These are phyloP conservation scores for Brassica rapa DNA, from an alignment of 345 rosid genomes.

Conservation along the genomic window DNA sequence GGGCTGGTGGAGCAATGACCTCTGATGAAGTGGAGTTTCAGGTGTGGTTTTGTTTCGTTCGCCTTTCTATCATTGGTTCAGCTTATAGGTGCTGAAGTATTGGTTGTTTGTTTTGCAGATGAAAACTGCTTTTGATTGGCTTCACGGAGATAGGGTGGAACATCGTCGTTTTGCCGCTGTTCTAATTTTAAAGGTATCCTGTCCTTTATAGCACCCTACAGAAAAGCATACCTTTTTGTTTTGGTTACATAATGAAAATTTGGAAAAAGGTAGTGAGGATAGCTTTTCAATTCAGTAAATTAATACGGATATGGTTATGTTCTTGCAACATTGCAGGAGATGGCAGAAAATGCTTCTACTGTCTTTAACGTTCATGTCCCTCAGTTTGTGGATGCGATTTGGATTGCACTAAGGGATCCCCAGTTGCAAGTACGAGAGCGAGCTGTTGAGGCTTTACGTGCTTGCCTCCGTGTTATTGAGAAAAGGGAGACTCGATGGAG, in stretches of 20 bases:
- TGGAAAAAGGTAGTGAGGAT: slow-evolving; percentile 11
- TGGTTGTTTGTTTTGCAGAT: slow-evolving; percentile 51
- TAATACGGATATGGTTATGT: slow-evolving; percentile 19
- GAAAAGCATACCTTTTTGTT: slow-evolving; percentile 8
- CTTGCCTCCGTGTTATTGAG: slow-evolving; percentile 98
- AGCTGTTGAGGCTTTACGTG: slow-evolving; percentile 99
- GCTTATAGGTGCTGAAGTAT: slow-evolving; percentile 6
- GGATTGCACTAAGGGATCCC: slow-evolving; percentile 99
- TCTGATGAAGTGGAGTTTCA: slow-evolving; percentile 98
- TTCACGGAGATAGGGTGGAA: slow-evolving; percentile 83
- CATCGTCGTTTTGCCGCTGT: slow-evolving; percentile 91
- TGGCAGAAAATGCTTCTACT: slow-evolving; percentile 99
- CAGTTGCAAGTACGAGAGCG: slow-evolving; percentile 81
- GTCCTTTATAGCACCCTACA: slow-evolving; percentile 17
- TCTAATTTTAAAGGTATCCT: slow-evolving; percentile 76
- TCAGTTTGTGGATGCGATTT: slow-evolving; percentile 95
- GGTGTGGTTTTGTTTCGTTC: slow-evolving; percentile 46
- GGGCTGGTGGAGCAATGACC: slow-evolving; percentile 99
- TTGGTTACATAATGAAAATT: not conserved
- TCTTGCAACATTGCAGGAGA: slow-evolving; percentile 59
- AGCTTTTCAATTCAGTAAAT: slow-evolving; percentile 8
- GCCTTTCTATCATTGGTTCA: not conserved
- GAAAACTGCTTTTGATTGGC: slow-evolving; percentile 88
- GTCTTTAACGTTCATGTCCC: slow-evolving; percentile 96
- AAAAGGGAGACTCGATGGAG: slow-evolving; percentile 99